Evolutionary conservation across 2,329 filamentous ascomycete genomes (phyloP), one percentile per base, ranked within the genome.

Genomic region (Zopfia rhizophila): DNA sequence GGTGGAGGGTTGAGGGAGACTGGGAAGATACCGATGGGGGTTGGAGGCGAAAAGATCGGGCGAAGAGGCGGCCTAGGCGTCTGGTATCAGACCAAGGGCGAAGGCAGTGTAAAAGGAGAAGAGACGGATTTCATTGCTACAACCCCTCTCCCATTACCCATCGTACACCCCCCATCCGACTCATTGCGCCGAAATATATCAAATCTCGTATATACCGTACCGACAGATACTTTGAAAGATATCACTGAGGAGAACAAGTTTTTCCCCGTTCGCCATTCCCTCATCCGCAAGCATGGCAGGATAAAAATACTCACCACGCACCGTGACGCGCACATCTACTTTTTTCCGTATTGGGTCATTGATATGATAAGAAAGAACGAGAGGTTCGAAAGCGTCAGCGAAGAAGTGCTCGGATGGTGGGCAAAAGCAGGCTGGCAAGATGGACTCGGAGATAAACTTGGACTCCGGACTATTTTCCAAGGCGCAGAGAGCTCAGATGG

Each of bases 401-500:
- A 97, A 69, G 93, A 97, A 63, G 85, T 97, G 5, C 78, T 97
- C 12, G 91, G 92, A 5, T 96, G 90, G 89, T 96, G 92, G 91
- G 90, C 92, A 23, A 97, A 97, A 70, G 86, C 93, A 1, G 86
- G 86, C 42, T 99, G 94, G 94, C 92, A 97, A 70, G 78, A 82
- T 3, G 89, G 90, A 0, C 77, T 97, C 3, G 84, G 83, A 1
- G 84, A 88, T 38, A 97, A 96, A 71, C 79, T 97, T 6, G 83
- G 86, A 1, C 75, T 96, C 39, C 76, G 82, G 37, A 79, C 87
- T 31, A 82, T 93, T 3, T 78, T 94, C 37, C 78, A 81, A 11
- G 76, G 66, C 46, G 68, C 68, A 39, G 64, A 72, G 1, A 70
- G 72, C 11, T 69, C 75, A n/a, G 74, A 73, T 27, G 72, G 62